phyloP scores from a whole-genome alignment of 257 asterid genomes.

The Nicotiana paniculata region DNA sequence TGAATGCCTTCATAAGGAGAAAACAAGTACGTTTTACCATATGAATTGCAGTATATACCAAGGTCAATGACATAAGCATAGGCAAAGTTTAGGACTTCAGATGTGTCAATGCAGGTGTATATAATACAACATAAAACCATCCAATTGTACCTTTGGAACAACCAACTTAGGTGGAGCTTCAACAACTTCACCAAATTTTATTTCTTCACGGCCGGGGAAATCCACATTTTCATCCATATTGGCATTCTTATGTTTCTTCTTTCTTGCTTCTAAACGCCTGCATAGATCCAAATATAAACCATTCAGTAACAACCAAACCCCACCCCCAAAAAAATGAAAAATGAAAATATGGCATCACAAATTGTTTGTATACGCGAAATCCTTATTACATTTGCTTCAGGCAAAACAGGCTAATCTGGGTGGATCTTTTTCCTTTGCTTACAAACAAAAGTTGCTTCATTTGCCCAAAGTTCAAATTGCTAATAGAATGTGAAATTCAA shows the following conservation, averaged over 20 bases:
- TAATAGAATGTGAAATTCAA: not conserved
- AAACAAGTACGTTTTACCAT: not conserved
- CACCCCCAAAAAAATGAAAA: not conserved
- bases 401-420: not conserved
- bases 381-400: not conserved
- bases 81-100: not conserved
- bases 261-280: slow-evolving; percentile 62
- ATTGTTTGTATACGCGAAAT: not conserved
- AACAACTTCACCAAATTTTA: slow-evolving; percentile 84
- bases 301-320: not conserved
- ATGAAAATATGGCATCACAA: not conserved
- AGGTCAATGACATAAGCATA: not conserved
- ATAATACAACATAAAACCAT: not conserved
- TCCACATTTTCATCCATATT: slow-evolving; percentile 35
- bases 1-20: slow-evolving; percentile 41
- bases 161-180: slow-evolving; percentile 81
- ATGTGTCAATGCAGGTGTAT: slow-evolving; percentile 2
- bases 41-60: not conserved
- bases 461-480: not conserved
- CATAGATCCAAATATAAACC: slow-evolving; percentile 16
- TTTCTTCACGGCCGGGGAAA: slow-evolving; percentile 54
- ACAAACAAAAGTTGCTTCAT: not conserved
- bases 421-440: not conserved
- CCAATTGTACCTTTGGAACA: slow-evolving; percentile 60
- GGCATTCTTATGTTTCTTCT: slow-evolving; percentile 53